Evolutionary conservation across 1,284 basidiomycete genomes (phyloP).

Genomic region (Inonotus hispidus): DNA sequence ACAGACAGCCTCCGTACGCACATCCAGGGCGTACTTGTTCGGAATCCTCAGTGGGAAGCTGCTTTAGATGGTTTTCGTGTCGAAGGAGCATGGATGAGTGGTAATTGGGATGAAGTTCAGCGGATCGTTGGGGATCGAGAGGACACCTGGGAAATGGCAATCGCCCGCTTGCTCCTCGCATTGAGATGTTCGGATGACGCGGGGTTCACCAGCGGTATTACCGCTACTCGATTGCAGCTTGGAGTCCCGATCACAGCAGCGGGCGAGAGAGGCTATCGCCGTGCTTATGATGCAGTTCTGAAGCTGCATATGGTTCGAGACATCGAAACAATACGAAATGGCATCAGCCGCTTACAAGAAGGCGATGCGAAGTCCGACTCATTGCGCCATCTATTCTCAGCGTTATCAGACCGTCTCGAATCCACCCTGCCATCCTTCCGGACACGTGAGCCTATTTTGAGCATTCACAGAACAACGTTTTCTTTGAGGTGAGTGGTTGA

Average conservation of each 20-base stretch:
- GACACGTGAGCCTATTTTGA: conserved; percentile 87
- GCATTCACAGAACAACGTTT: conserved; percentile 86
- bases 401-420: conserved; percentile 61
- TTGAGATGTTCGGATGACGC: conserved; percentile 55
- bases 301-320: conserved; percentile 89
- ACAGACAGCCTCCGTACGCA: conserved; percentile 94
- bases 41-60: conserved; percentile 80
- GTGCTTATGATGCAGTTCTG: conserved; percentile 83
- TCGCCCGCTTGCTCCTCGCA: conserved; percentile 80
- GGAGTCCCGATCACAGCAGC: conserved; percentile 81
- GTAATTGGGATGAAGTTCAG: conserved; percentile 85
- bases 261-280: conserved; percentile 75
- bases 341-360: conserved; percentile 25
- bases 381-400: conserved; percentile 40
- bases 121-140: conserved; percentile 48
- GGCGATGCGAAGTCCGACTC: conserved; percentile 22
- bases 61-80: conserved; percentile 82
- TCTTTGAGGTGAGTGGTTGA: conserved; percentile 51
- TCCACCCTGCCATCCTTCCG: conserved; percentile 88
- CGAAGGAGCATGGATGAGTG: conserved; percentile 94
- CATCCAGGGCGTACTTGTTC: conserved; percentile 86
- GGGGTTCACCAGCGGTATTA: conserved; percentile 48
- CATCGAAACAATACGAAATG: conserved; percentile 70
- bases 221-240: conserved; percentile 67
- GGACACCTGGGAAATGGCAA: conserved; percentile 62